These are phyloP conservation scores for Plasmodium knowlesi DNA, from an alignment of 169 alveolate species.

Conservation along the genomic window DNA sequence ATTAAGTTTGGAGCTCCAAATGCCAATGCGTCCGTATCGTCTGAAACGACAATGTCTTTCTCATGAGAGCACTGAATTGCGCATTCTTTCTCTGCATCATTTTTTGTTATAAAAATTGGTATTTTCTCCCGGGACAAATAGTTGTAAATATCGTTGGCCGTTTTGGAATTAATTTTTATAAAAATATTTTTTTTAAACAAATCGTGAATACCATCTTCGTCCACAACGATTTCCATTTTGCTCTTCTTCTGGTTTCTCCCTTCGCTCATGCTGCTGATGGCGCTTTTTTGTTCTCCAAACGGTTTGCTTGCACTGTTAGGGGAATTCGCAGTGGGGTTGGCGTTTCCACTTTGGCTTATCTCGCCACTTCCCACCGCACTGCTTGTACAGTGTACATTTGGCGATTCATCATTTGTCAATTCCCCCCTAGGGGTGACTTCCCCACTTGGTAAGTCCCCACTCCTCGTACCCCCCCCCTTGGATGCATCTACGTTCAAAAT, in stretches of 20 bases:
- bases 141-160: constrained; percentile 74
- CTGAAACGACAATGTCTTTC: constrained; percentile 84
- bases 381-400: not conserved
- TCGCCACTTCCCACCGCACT: not conserved
- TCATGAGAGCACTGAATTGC: constrained; percentile 75
- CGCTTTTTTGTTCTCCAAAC: constrained; percentile 6
- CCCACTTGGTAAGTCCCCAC: not conserved
- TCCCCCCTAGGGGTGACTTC: not conserved
- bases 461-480: not conserved
- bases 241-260: constrained; percentile 15
- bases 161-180: constrained; percentile 69
- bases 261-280: constrained; percentile 30
- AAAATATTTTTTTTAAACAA: constrained; percentile 70
- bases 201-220: constrained; percentile 72
- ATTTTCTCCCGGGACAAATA: constrained; percentile 55
- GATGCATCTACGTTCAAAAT: constrained; percentile 42
- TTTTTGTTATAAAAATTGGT: constrained; percentile 72
- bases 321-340: not conserved
- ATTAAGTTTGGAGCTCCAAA: constrained; percentile 93
- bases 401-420: not conserved
- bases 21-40: constrained; percentile 97
- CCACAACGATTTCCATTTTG: constrained; percentile 62
- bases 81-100: constrained; percentile 76
- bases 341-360: not conserved
- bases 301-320: not conserved